Percentiles rank a stretch among this genome's conserved stretches.
phyloP scores from a whole-genome alignment of 805 yeast species.

The Ogataea pilisensis region DNA sequence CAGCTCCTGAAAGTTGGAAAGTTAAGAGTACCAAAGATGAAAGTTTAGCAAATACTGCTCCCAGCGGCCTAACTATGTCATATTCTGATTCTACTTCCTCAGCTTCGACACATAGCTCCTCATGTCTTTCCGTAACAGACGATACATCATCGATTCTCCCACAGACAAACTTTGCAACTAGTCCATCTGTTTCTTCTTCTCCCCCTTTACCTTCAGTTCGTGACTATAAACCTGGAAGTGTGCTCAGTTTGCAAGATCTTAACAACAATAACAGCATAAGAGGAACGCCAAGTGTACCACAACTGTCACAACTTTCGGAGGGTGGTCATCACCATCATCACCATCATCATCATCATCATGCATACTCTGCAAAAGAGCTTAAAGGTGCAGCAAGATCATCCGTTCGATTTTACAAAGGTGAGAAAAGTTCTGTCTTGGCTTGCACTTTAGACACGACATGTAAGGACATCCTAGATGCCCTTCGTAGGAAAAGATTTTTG shows the following conservation, averaged over 20 bases:
- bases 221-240: conserved; percentile 1
- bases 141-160: conserved; percentile 12
- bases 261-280: too few species aligned
- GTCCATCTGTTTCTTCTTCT: conserved; percentile 8
- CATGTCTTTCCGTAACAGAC: conserved; percentile 9
- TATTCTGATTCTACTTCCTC: conserved; percentile 15
- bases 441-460: conserved; percentile 78
- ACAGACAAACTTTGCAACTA: conserved; percentile 9
- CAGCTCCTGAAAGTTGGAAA: conserved; percentile 61
- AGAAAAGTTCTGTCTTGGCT: conserved; percentile 74
- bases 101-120: conserved; percentile 8
- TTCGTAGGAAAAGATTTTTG: conserved; percentile 75
- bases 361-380: conserved; percentile 21
- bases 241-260: background rate
- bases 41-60: conserved; percentile 1
- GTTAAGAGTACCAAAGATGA: conserved; percentile 34
- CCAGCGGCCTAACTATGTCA: conserved; percentile 10
- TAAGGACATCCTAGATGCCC: conserved; percentile 62
- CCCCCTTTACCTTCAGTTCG: conserved; percentile 1
- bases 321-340: conserved; percentile 14
- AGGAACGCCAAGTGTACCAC: too few species aligned
- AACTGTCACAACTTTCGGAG: too few species aligned
- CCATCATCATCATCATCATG: conserved; percentile 15
- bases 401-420: conserved; percentile 74
- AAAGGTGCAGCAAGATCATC: conserved; percentile 31